A percentile compares a stretch with the other conserved stretches of the same genome.
These are phyloP conservation scores for Corallochytrium limacisporum DNA, from an alignment of 78 protist genomes.

Conservation along the genomic window DNA sequence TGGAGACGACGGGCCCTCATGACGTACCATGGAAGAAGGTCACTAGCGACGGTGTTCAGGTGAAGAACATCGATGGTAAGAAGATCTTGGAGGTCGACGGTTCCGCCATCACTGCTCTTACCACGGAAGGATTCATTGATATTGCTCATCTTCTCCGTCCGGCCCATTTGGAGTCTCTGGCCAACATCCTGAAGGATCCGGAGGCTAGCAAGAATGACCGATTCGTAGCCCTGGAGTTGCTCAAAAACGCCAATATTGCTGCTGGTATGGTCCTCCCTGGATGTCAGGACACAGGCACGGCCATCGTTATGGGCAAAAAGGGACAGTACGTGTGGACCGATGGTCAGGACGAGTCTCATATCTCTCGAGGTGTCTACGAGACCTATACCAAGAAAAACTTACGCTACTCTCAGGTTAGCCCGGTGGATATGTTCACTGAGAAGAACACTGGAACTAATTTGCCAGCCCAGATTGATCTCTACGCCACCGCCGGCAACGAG, in stretches of 20 bases:
- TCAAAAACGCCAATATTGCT: slow-evolving; percentile 67
- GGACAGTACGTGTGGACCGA: slow-evolving; percentile 55
- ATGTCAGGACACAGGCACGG: slow-evolving; percentile 72
- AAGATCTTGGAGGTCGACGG: slow-evolving; percentile 35
- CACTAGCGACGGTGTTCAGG: slow-evolving; percentile 25
- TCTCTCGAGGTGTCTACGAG: slow-evolving; percentile 58
- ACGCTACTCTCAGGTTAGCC: slow-evolving; percentile 61
- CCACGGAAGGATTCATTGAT: slow-evolving; percentile 45
- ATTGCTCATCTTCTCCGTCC: slow-evolving; percentile 62
- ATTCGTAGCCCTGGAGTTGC: slow-evolving; percentile 66
- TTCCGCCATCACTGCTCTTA: slow-evolving; percentile 39
- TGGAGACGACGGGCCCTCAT: background rate
- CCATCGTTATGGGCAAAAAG: slow-evolving; percentile 42
- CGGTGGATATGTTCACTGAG: slow-evolving; percentile 61
- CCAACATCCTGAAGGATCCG: slow-evolving; percentile 43
- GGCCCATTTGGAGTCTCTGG: slow-evolving; percentile 38
- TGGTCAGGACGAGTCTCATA: slow-evolving; percentile 51
- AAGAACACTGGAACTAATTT: slow-evolving; percentile 65
- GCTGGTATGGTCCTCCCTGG: slow-evolving; percentile 33
- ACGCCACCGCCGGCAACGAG: slow-evolving; percentile 37
- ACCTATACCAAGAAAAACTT: slow-evolving; percentile 60
- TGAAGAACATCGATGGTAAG: background rate
- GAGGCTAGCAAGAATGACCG: slow-evolving; percentile 63
- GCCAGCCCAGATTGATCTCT: slow-evolving; percentile 67
- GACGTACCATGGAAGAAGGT: slow-evolving; percentile 20